These are phyloP conservation scores for Naematelia aurantialba DNA, from an alignment of 768 basidiomycete genomes.

Conservation along the genomic window DNA sequence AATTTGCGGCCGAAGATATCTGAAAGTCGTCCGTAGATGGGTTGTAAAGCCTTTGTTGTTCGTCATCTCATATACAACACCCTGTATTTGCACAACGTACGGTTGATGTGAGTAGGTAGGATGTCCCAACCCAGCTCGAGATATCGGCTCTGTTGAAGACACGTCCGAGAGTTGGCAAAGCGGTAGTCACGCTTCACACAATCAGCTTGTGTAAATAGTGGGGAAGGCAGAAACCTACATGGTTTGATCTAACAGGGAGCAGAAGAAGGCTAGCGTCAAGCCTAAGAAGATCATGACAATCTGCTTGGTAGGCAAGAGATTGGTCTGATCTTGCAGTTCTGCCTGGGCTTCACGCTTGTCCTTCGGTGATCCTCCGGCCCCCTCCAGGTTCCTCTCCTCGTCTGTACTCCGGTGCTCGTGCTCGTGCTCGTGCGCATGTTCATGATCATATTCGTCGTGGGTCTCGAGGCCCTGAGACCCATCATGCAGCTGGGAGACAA, in stretches of 20 bases:
- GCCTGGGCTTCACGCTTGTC: conserved; percentile 33
- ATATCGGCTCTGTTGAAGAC: conserved; percentile 65
- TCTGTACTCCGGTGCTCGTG: background rate
- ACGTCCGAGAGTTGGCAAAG: conserved; percentile 66
- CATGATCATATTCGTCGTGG: conserved; percentile 30
- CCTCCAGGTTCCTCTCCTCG: background rate
- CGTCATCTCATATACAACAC: background rate
- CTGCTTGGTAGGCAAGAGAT: conserved; percentile 65
- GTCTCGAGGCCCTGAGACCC: conserved; percentile 6
- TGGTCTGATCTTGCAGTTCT: conserved; percentile 68
- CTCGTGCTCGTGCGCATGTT: conserved; percentile 9
- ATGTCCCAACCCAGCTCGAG: conserved; percentile 68
- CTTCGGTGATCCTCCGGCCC: conserved; percentile 3
- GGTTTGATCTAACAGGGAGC: conserved; percentile 66
- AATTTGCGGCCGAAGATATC: conserved; percentile 58
- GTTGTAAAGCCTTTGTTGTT: conserved; percentile 58
- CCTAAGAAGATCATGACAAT: conserved; percentile 63
- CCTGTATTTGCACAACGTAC: conserved; percentile 43
- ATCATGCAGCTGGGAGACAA: conserved; percentile 7
- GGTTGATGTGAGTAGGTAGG: conserved; percentile 61
- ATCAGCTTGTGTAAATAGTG: conserved; percentile 4
- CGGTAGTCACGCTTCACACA: conserved; percentile 58
- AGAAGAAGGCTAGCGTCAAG: conserved; percentile 61
- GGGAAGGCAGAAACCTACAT: conserved; percentile 50
- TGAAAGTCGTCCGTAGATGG: conserved; percentile 50